Evolutionary conservation across 805 yeast genomes (phyloP), one percentile per base, ranked within the genome.

Genomic region (Limtongia smithiae): DNA sequence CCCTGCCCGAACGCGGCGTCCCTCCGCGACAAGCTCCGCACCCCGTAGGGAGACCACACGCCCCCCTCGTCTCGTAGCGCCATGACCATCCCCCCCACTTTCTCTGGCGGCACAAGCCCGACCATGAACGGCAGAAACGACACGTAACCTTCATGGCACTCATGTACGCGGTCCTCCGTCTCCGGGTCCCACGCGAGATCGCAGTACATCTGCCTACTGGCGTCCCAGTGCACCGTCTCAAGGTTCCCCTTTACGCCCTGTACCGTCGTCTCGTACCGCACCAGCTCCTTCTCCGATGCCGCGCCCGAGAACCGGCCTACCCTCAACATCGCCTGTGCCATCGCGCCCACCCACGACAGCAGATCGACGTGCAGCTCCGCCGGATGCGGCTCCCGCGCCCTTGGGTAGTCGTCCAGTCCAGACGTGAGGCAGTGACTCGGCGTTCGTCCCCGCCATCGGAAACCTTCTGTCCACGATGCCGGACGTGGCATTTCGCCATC

Each of bases 401-500:
- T 78, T 31, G 98, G 98, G 62, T 90, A 93, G 64, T 93, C 98
- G 67, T 93, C 98, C 32, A 93, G 66, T 0, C 98, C 98, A 66
- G 94, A 83, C 7, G 98, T 93, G 45, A 91, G 72, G 64, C 95
- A 85, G 61, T 87, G 96, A 2, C 82, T 77, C 18, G 74, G 71
- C 0, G 96, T 85, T 58, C 97, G 79, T 4, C 97, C 98, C 50
- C 88, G 77, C 98, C 98, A 93, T 65, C 95, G 75, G 65, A 84
- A 93, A 0, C 81, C 85, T 64, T 89, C 96, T 6, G 65, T 62
- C 20, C 63, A 52, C 3, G 82, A 74, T 18, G 73, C 69, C 11
- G 56, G 56, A 14, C 47, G 44, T 8, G 44, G 37, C 17, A 74
- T 6, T 9, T 6, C 9, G n/a, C n/a, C 69, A 2, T 44, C 52